Evolutionary conservation across 352 stramenopile species (phyloP).

Genomic region (Phytophthora pluvialis): DNA sequence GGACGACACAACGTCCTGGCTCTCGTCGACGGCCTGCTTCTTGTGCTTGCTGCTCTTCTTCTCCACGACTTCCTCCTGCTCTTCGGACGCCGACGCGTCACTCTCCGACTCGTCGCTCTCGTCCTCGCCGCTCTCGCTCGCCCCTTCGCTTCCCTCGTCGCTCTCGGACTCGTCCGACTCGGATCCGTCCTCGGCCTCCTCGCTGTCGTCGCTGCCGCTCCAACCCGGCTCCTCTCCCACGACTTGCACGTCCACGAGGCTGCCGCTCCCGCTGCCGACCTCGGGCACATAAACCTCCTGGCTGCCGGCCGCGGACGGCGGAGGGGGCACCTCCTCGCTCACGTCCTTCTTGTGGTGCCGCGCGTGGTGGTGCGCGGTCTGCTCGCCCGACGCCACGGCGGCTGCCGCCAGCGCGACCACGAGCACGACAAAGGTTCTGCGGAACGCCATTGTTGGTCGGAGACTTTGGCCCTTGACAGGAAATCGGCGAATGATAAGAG

Average conservation of each 20-base stretch:
- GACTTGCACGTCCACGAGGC: conserved; percentile 5
- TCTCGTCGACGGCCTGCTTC: conserved; percentile 22
- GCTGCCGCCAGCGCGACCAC: conserved; percentile 30
- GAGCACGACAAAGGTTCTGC: conserved; percentile 37
- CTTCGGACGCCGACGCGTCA: conserved; percentile 23
- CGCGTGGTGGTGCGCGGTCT: conserved; percentile 27
- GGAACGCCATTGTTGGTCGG: conserved; percentile 34
- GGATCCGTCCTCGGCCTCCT: conserved; percentile 16
- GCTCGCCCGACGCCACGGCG: conserved; percentile 26
- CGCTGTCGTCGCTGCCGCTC: conserved; percentile 34
- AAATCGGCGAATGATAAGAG: conserved; percentile 36
- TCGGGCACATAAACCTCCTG: conserved; percentile 1
- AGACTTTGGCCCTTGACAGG: conserved; percentile 1
- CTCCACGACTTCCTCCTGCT: conserved; percentile 18
- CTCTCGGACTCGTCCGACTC: conserved; percentile 17
- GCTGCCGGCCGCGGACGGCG: conserved; percentile 4
- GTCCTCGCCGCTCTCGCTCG: conserved; percentile 19
- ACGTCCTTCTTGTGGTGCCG: conserved; percentile 25
- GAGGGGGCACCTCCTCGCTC: not conserved
- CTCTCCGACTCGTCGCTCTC: conserved; percentile 24
- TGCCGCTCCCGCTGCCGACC: conserved; percentile 27
- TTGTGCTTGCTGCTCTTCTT: conserved; percentile 32
- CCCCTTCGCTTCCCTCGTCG: conserved; percentile 3
- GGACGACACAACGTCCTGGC: not conserved
- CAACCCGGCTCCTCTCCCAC: conserved; percentile 29